Conservation (phyloP, 768 basidiomycete genomes). For the Lanmaoa pseudosensibilis region DNA sequence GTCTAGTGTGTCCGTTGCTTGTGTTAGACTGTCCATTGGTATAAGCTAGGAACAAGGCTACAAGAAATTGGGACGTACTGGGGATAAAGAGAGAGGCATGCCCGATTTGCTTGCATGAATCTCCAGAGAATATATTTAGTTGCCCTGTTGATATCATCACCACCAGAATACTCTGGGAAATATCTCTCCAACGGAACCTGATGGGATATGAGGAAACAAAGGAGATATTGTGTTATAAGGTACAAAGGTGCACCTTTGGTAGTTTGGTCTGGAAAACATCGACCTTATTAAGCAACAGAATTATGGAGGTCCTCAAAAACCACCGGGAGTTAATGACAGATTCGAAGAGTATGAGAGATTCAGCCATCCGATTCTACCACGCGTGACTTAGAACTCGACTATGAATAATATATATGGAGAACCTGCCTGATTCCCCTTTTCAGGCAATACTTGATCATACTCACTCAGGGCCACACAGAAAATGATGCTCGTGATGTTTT, state of each 20-base stretch:
- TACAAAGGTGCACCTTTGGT: constrained; percentile 40
- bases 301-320: constrained; percentile 70
- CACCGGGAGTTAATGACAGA: constrained; percentile 78
- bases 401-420: neutral
- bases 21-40: constrained; percentile 57
- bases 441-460: constrained; percentile 71
- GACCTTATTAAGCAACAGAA: constrained; percentile 71
- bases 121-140: constrained; percentile 94
- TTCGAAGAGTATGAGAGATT: constrained; percentile 74
- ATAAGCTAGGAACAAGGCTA: neutral
- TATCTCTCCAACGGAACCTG: constrained; percentile 74
- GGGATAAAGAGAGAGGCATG: constrained; percentile 83
- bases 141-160: constrained; percentile 88
- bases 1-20: constrained; percentile 87
- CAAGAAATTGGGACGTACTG: constrained; percentile 85
- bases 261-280: constrained; percentile 77
- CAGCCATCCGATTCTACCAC: constrained; percentile 70
- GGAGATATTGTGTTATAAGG: neutral
- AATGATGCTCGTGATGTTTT: constrained; percentile 75
- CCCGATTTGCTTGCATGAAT: constrained; percentile 90
- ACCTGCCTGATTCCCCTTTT: constrained; percentile 45
- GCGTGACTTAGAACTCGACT: neutral
- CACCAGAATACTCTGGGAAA: constrained; percentile 84
- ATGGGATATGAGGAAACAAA: neutral
- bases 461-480: constrained; percentile 73